Evolutionary conservation across 2,329 filamentous ascomycete genomes (phyloP).

Genomic region (Epichloe sylvatica): DNA sequence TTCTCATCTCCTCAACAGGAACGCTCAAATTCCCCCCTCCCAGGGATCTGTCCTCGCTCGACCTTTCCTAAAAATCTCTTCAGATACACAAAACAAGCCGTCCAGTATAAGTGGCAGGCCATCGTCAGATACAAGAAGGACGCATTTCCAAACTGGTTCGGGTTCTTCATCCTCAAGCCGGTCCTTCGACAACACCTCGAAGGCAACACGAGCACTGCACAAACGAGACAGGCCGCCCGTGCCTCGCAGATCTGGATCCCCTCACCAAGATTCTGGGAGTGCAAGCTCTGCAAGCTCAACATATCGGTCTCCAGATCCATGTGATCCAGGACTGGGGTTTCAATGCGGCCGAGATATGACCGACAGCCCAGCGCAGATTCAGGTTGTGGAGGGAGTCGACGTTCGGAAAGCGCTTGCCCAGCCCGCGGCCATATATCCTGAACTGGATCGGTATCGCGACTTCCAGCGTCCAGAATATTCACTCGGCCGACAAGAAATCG

Average conservation of each 20-base stretch:
- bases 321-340: conserved; percentile 21
- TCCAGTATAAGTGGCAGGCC: conserved; percentile 24
- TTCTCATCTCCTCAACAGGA: conserved; percentile 10
- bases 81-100: conserved; percentile 27
- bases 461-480: conserved; percentile 24
- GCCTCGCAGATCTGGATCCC: conserved; percentile 26
- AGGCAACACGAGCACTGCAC: background rate
- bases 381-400: conserved; percentile 28
- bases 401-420: conserved; percentile 23
- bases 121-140: conserved; percentile 17
- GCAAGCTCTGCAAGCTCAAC: conserved; percentile 24
- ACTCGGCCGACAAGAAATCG: conserved; percentile 23
- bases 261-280: conserved; percentile 22
- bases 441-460: conserved; percentile 47
- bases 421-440: conserved; percentile 39
- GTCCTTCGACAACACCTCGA: conserved; percentile 25
- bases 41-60: conserved; percentile 15
- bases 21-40: conserved; percentile 11
- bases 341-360: conserved; percentile 28
- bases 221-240: background rate
- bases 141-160: conserved; percentile 19
- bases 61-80: conserved; percentile 9
- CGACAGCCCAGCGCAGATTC: conserved; percentile 31
- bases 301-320: conserved; percentile 22
- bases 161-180: conserved; percentile 21